These are phyloP conservation scores for Fraxinus baroniana DNA, from an alignment of 305 asterid genomes.

Conservation along the genomic window DNA sequence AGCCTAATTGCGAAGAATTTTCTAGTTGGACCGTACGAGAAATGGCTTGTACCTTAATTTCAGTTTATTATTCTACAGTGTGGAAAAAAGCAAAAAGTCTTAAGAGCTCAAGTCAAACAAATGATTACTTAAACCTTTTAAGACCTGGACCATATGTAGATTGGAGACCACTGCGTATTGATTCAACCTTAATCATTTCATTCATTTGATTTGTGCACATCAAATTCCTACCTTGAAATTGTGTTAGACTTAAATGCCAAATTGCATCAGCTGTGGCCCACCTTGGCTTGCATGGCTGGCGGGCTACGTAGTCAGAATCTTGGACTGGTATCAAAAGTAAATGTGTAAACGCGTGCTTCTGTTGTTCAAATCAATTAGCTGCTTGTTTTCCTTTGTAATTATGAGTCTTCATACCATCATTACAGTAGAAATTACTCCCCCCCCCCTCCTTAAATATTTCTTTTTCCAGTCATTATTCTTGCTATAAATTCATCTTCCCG, in stretches of 20 bases:
- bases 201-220: neutral
- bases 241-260: neutral
- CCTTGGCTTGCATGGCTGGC: too few relatives aligned
- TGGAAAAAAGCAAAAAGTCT: too few relatives aligned
- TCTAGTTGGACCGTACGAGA: too few relatives aligned
- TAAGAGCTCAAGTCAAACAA: neutral
- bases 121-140: neutral
- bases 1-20: too few relatives aligned
- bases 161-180: neutral
- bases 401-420: conserved; percentile 41
- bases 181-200: neutral
- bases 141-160: neutral
- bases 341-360: too few relatives aligned
- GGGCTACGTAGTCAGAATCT: too few relatives aligned
- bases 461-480: neutral
- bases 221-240: neutral
- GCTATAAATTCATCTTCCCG: neutral
- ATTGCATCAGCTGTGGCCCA: neutral
- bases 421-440: conserved; percentile 14
- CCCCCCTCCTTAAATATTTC: neutral
- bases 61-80: too few relatives aligned
- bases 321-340: too few relatives aligned
- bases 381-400: conserved; percentile 32
- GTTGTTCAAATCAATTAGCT: too few relatives aligned
- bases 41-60: too few relatives aligned